Evolutionary conservation across 306 rosid genomes (phyloP).

Genomic region (Argentina anserina): DNA sequence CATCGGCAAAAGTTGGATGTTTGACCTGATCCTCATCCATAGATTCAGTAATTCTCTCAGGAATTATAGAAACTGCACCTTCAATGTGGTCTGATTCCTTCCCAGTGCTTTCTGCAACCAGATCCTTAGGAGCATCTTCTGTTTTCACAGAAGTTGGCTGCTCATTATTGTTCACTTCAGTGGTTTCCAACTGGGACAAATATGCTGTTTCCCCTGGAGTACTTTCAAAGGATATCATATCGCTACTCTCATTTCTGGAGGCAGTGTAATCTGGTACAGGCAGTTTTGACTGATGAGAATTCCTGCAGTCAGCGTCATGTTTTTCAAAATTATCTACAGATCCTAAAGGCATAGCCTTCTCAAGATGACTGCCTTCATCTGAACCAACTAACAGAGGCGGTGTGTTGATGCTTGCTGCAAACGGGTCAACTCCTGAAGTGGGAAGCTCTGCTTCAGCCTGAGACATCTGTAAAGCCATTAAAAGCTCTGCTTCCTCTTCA

Average conservation of each 20-base stretch:
- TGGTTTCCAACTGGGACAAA: slow-evolving; percentile 30
- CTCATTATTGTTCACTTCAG: slow-evolving; percentile 29
- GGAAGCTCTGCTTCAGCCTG: slow-evolving; percentile 40
- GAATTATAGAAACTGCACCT: slow-evolving; percentile 36
- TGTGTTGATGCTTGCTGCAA: slow-evolving; percentile 24
- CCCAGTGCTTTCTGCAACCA: slow-evolving; percentile 37
- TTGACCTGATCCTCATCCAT: slow-evolving; percentile 32
- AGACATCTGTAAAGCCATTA: slow-evolving; percentile 68
- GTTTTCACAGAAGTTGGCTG: slow-evolving; percentile 33
- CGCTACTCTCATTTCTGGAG: slow-evolving; percentile 35
- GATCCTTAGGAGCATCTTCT: slow-evolving; percentile 36
- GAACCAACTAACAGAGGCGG: slow-evolving; percentile 29
- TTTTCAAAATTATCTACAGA: slow-evolving; percentile 43
- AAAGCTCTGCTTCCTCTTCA: slow-evolving; percentile 85
- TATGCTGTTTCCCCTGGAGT: slow-evolving; percentile 30
- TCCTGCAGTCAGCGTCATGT: slow-evolving; percentile 30
- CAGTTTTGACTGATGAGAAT: slow-evolving; percentile 36
- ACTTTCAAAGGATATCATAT: slow-evolving; percentile 33
- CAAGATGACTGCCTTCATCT: slow-evolving; percentile 29
- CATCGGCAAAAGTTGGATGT: slow-evolving; percentile 31
- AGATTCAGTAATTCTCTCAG: slow-evolving; percentile 32
- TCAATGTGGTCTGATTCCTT: slow-evolving; percentile 36
- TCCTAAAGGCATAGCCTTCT: slow-evolving; percentile 31
- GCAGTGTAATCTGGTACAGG: slow-evolving; percentile 37
- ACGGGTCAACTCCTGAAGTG: slow-evolving; percentile 38